These are phyloP conservation scores for Cercospora zeae-maydis DNA, from an alignment of 2,329 filamentous ascomycete species.

Conservation along the genomic window DNA sequence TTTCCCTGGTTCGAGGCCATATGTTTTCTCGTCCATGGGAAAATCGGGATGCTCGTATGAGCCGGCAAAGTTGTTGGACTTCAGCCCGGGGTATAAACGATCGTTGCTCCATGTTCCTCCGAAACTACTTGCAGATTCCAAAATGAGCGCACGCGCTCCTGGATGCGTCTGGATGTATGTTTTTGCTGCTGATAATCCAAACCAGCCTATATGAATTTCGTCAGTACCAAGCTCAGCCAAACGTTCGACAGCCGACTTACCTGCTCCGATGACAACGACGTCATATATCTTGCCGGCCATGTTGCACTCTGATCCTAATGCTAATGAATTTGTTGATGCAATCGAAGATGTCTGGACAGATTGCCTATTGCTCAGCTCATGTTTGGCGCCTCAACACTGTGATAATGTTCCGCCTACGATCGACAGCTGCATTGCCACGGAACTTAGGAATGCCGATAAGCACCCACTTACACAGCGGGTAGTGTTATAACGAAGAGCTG, in stretches of 20 bases:
- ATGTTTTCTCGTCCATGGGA: background rate
- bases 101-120: slow-evolving; percentile 4
- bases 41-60: background rate
- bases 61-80: background rate
- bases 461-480: too few relatives aligned
- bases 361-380: background rate
- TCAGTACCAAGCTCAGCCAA: background rate
- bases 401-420: background rate
- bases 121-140: background rate
- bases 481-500: too few relatives aligned
- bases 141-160: background rate
- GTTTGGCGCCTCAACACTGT: background rate
- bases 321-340: background rate
- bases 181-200: background rate
- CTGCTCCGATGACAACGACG: background rate
- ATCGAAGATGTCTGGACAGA: background rate
- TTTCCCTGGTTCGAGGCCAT: background rate
- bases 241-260: background rate
- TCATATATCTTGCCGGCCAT: background rate
- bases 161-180: background rate
- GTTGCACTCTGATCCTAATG: background rate
- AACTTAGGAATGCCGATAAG: background rate
- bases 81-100: background rate
- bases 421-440: background rate
- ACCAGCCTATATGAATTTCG: background rate